Percentiles rank a stretch among this genome's conserved stretches.
Evolutionary conservation across 192 early-diverging fungal genomes (phyloP).

Genomic region (Linnemannia zychae): DNA sequence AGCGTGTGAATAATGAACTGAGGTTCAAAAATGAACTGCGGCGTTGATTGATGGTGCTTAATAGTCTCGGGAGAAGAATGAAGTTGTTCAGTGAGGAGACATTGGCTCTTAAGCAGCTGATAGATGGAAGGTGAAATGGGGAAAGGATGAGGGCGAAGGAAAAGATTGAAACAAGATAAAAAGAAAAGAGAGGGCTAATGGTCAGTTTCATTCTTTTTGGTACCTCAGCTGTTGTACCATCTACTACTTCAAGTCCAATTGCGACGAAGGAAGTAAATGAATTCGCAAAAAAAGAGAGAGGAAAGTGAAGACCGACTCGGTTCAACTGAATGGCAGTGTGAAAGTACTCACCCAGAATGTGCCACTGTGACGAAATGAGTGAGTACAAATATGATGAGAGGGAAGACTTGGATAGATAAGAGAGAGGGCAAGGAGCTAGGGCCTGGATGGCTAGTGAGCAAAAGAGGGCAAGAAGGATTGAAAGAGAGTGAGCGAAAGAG

Average conservation of each 20-base stretch:
- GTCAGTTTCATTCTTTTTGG: background rate
- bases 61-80: background rate
- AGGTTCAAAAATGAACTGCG: background rate
- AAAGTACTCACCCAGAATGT: background rate
- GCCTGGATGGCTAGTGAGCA: background rate
- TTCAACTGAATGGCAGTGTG: background rate
- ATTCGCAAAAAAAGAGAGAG: background rate
- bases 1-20: background rate
- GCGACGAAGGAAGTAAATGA: background rate
- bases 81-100: background rate
- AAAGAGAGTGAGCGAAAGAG: background rate
- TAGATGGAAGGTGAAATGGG: background rate
- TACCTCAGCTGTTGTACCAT: background rate
- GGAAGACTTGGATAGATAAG: background rate
- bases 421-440: background rate
- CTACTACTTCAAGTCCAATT: background rate
- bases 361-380: background rate
- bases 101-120: background rate
- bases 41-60: conserved; percentile 5
- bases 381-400: background rate
- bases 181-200: background rate
- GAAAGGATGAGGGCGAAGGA: background rate
- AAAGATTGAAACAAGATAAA: background rate
- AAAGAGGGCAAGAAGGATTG: background rate
- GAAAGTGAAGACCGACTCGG: background rate